Evolutionary conservation across 2,329 filamentous ascomycete genomes (phyloP).

Genomic region (Arthroderma sp.): DNA sequence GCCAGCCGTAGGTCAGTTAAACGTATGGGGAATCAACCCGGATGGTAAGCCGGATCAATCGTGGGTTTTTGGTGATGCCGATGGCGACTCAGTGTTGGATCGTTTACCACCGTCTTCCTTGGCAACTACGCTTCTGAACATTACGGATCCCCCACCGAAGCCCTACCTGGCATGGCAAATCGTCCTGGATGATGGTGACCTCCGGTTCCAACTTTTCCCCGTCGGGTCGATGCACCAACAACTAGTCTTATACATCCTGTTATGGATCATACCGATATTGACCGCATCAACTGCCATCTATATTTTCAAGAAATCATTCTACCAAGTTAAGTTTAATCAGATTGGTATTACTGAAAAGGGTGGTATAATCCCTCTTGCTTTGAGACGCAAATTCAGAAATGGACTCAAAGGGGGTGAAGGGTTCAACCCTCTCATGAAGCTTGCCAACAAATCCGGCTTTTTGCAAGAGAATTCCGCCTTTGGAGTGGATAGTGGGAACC

Average conservation of each 20-base stretch:
- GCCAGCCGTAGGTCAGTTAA: conserved; percentile 49
- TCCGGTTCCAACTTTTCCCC: conserved; percentile 40
- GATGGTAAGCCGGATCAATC: conserved; percentile 49
- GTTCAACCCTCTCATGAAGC: conserved; percentile 22
- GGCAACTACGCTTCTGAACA: conserved; percentile 44
- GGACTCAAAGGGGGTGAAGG: conserved; percentile 16
- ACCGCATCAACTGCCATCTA: conserved; percentile 40
- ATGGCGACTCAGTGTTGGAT: conserved; percentile 48
- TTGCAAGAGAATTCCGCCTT: background rate
- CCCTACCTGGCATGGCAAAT: conserved; percentile 45
- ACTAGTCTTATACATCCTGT: conserved; percentile 41
- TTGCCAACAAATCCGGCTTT: conserved; percentile 6
- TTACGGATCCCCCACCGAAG: conserved; percentile 41
- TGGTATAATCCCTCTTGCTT: conserved; percentile 23
- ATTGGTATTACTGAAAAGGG: conserved; percentile 41
- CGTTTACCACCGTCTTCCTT: conserved; percentile 48
- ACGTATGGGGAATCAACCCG: conserved; percentile 54
- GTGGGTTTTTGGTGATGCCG: conserved; percentile 48
- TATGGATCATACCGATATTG: conserved; percentile 41
- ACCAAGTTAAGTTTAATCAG: conserved; percentile 51
- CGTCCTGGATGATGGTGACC: conserved; percentile 41
- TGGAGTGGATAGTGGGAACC: background rate
- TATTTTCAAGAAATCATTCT: conserved; percentile 49
- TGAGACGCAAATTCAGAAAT: conserved; percentile 25
- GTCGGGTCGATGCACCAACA: conserved; percentile 42